Evolutionary conservation across 1,284 basidiomycete species (phyloP).

Genomic region (Veloporphyrellus conicus): DNA sequence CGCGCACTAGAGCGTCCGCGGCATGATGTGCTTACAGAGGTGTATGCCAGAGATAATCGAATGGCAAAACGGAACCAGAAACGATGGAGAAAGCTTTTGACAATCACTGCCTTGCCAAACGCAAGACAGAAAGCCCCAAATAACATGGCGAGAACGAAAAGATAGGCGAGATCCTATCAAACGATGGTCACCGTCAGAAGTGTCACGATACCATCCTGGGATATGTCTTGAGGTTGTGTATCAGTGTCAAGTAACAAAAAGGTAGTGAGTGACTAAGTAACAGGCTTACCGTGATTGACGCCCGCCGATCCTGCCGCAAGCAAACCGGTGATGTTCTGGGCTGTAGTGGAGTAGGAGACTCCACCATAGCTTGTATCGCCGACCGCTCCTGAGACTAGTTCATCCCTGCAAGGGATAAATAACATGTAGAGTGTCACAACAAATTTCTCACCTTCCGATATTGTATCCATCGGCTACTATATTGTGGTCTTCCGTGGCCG

Average conservation of each 20-base stretch:
- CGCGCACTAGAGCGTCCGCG: too few species aligned
- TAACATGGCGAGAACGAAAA: too few species aligned
- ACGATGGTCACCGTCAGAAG: conserved; percentile 16
- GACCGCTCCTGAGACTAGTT: conserved; percentile 42
- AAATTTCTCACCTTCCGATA: conserved; percentile 38
- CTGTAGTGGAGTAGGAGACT: conserved; percentile 48
- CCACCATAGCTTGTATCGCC: conserved; percentile 44
- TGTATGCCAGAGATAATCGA: too few species aligned
- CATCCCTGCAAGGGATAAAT: conserved; percentile 34
- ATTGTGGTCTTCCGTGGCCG: conserved; percentile 41
- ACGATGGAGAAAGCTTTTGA: too few species aligned
- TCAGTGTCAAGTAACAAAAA: background rate
- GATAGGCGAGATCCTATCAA: background rate
- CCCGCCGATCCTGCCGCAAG: conserved; percentile 14
- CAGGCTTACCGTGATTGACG: conserved; percentile 16
- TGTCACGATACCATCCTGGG: conserved; percentile 12
- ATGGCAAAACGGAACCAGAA: too few species aligned
- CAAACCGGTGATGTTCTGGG: conserved; percentile 30
- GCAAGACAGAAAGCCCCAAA: too few species aligned
- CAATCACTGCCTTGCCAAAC: too few species aligned
- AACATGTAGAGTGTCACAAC: background rate
- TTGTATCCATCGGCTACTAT: conserved; percentile 55
- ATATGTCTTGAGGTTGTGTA: conserved; percentile 3
- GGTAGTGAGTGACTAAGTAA: too few species aligned
- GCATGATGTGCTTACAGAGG: too few species aligned